A percentile compares a stretch with the other conserved stretches of the same genome.
Evolutionary conservation across 2,329 filamentous ascomycete genomes (phyloP).

Genomic region (Colletotrichum echinochloae): DNA sequence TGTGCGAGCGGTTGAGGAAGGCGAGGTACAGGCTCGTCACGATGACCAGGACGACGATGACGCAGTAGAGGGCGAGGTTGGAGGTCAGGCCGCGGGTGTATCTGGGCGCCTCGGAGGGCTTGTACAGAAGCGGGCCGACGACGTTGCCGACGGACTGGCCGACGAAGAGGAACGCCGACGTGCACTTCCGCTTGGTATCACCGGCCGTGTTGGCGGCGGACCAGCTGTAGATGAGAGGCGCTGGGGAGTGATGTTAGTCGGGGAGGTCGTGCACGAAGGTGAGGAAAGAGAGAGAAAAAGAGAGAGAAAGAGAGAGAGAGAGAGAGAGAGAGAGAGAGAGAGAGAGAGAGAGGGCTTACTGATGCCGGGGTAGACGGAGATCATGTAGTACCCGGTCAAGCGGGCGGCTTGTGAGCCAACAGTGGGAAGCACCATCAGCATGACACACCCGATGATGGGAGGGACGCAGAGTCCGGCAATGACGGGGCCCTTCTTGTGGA

Average conservation of each 20-base stretch:
- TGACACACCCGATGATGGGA: conserved; percentile 66
- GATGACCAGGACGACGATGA: conserved; percentile 62
- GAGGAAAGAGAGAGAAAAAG: not conserved
- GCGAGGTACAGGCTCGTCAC: conserved; percentile 52
- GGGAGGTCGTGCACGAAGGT: too few relatives aligned
- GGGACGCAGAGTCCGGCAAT: conserved; percentile 66
- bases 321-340: not conserved
- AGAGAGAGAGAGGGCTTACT: not conserved
- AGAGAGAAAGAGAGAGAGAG: not conserved
- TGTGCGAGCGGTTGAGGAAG: conserved; percentile 64
- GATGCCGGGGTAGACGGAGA: conserved; percentile 68
- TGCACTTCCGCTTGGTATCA: conserved; percentile 75
- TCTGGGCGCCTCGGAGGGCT: conserved; percentile 66
- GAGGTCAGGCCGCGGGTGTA: conserved; percentile 69
- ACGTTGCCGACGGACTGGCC: conserved; percentile 73
- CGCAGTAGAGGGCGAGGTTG: conserved; percentile 70
- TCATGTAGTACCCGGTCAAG: conserved; percentile 69
- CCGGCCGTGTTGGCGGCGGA: conserved; percentile 70
- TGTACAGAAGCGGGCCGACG: conserved; percentile 73
- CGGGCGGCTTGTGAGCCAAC: conserved; percentile 60
- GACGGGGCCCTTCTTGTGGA: conserved; percentile 67
- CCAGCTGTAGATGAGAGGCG: conserved; percentile 69
- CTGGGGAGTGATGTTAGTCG: conserved; percentile 40
- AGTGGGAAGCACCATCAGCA: conserved; percentile 64
- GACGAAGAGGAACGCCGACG: conserved; percentile 68